phyloP scores from a whole-genome alignment of 2,329 filamentous ascomycete species.

The Cercospora zeina region DNA sequence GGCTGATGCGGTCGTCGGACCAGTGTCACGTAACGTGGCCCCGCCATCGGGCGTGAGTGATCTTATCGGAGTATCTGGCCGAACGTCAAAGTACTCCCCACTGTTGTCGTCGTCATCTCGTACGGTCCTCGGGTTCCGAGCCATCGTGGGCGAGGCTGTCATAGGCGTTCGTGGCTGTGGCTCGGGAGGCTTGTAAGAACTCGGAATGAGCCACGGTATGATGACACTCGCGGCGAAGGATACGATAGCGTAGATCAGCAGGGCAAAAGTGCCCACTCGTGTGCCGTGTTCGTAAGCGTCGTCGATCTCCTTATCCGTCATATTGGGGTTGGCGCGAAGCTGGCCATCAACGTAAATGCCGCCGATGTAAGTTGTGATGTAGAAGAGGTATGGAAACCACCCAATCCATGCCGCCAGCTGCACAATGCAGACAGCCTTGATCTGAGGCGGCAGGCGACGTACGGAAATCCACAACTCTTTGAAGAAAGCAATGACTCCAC shows the following conservation, averaged over 20 bases:
- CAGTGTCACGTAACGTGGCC: constrained; percentile 15
- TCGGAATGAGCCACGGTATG: constrained; percentile 80
- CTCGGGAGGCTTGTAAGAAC: constrained; percentile 63
- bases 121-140: constrained; percentile 19
- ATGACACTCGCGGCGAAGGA: constrained; percentile 80
- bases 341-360: constrained; percentile 88
- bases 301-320: constrained; percentile 75
- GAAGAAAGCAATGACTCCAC: constrained; percentile 77
- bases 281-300: constrained; percentile 80
- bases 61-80: neutral
- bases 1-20: neutral
- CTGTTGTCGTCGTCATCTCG: neutral
- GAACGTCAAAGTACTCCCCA: constrained; percentile 18
- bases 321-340: constrained; percentile 73
- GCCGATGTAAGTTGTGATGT: constrained; percentile 88
- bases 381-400: constrained; percentile 97
- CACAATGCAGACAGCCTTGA: constrained; percentile 86
- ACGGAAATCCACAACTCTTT: constrained; percentile 73
- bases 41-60: constrained; percentile 11
- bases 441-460: constrained; percentile 76
- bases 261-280: constrained; percentile 81
- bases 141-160: constrained; percentile 42
- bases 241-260: constrained; percentile 83
- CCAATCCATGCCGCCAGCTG: constrained; percentile 98
- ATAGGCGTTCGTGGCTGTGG: constrained; percentile 43